phyloP scores from a whole-genome alignment of 176 grass and related monocot genomes.

The Oryza glumipatula region DNA sequence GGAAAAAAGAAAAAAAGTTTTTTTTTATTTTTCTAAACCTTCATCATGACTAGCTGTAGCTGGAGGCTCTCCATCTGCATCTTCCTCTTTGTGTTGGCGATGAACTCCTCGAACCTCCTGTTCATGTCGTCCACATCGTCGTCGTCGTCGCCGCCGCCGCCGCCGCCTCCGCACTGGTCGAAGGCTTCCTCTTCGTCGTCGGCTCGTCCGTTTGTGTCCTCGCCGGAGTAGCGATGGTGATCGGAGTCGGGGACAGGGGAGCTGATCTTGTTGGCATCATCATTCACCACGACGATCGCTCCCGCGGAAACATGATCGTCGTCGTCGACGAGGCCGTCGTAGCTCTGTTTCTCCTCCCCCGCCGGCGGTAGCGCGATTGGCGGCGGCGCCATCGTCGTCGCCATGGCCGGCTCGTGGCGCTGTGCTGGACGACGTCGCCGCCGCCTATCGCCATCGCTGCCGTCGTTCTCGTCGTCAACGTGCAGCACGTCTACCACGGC shows the following conservation, averaged over 20 bases:
- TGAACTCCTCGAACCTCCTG: slow-evolving; percentile 72
- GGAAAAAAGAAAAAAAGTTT: not conserved
- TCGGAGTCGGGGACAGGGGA: not conserved
- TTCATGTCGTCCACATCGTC: slow-evolving; percentile 56
- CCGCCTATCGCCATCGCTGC: not conserved
- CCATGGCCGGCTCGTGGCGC: not conserved
- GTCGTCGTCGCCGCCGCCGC: slow-evolving; percentile 23
- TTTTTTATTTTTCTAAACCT: not conserved
- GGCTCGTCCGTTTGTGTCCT: not conserved
- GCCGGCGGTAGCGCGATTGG: not conserved
- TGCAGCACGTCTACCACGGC: not conserved
- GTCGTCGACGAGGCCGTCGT: not conserved
- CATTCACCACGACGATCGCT: not conserved
- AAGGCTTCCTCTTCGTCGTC: not conserved
- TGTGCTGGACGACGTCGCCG: too few relatives aligned
- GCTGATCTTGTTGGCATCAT: not conserved
- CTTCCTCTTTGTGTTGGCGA: slow-evolving; percentile 37
- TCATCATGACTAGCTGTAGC: not conserved
- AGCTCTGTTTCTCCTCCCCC: not conserved
- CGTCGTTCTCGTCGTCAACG: not conserved
- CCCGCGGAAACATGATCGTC: not conserved
- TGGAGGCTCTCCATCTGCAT: slow-evolving; percentile 48
- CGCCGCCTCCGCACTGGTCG: not conserved
- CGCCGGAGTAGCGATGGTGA: not conserved
- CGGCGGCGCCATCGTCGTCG: not conserved